Evolutionary conservation across 257 asterid species (phyloP), one percentile per base, ranked within the genome.

Genomic region (Catharanthus roseus): DNA sequence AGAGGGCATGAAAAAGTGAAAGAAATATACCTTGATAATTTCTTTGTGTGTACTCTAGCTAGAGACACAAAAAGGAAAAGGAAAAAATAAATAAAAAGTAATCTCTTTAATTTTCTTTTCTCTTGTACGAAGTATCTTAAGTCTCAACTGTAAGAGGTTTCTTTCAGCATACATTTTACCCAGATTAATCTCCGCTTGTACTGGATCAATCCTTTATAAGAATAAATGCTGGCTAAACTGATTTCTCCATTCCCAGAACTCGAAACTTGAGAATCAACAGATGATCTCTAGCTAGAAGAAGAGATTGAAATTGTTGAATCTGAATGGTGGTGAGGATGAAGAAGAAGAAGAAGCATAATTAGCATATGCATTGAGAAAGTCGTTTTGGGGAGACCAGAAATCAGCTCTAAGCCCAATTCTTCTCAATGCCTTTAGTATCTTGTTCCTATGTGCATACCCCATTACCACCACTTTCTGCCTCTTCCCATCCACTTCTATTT

Each of bases 401-500:
- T 85, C 89, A 21, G 89, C 86, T 76, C 83, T 78, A 2, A 85
- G 82, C 84, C 87, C 87, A 19, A 57, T 76, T 71, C 85, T 74
- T 50, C 85, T 78, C 44, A 76, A 80, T 29, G 87, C 87, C 69
- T 80, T 82, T 0, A 80, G 84, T 78, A 85, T 82, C 79, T 81
- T 85, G 79, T 85, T 85, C 73, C 70, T 68, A 64, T 85, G 84
- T 10, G 87, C 82, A 62, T 80, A 73, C 0, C 89, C 86, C 29
- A 72, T 79, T 8, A 84, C 80, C 68, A 29, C 70, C 47, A 82
- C 89, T 67, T 82, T 80, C 67, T 82, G 66, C 44, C 77, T 77
- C 54, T 84, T 77, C 3, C 75, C 78, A 47, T 84, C 86, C 69
- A 84, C 88, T 73, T 84, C 79, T 21, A 82, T 85, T 80, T 77